Base-by-base conservation (phyloP, 352 stramenopile species). In the Globisporangium rhizosaccharum region DNA sequence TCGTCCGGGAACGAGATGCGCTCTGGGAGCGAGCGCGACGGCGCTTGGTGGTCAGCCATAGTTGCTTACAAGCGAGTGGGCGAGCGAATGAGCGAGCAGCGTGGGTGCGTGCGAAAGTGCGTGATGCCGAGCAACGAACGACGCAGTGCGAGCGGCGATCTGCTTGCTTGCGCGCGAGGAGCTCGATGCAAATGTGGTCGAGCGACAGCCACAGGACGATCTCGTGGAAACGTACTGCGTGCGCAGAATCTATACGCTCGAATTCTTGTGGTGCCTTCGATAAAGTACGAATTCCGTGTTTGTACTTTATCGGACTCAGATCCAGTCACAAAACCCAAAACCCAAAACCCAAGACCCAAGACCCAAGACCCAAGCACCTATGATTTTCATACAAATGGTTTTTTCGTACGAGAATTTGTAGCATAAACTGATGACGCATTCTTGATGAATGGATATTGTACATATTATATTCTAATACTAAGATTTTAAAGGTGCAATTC, bases 1-100 rank as follows among this genome's bases (percentile, higher is more conserved):
- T 94, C 79, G 8, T 90, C 84, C 9, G 84, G 84, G 69, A 94
- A 94, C 67, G 82, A 90, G 67, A 94, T 89, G 70, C 84, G 84
- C 69, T 94, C 85, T n/a, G 85, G 85, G 26, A 94, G 73, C 50
- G 80, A 90, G 51, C 80, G 79, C 39, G 72, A 67, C 56, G 75
- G 28, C 20, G 44, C 20, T 28, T 73, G 65, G 49, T 66, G 71
- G n/a, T 70, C 47, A 15, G 41, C 53, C 59, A 65, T 65, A 25
- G n/a, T 33, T 25, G 36, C 23, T 53, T 26, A 5, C 18, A 18
- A 54, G 20, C 46, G 23, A 28, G 18, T 23, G 50, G n/a, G 44
- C 2, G 50, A 46, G 30, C n/a, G 30, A 26, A 47, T 17, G 56
- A 37, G 46, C 1, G 7, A 12, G 33, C 15, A n/a, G 26, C 37